Evolutionary conservation across 257 asterid genomes (phyloP).

Genomic region (Osmanthus fragrans): DNA sequence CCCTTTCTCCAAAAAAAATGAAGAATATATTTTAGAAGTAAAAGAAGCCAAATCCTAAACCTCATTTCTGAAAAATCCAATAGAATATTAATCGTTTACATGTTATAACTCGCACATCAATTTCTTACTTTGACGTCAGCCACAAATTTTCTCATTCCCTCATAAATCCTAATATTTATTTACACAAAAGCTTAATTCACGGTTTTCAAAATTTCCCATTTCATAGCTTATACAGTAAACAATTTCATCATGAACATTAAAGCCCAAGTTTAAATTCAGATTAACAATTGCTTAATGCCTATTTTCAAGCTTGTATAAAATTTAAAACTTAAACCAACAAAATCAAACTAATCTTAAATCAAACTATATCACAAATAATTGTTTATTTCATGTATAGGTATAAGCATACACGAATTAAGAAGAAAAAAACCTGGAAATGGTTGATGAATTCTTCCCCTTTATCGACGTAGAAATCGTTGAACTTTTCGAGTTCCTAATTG

Average conservation of each 20-base stretch:
- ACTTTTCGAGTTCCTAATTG: slow-evolving; percentile 70
- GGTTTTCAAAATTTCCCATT: background rate
- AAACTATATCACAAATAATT: background rate
- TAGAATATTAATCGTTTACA: background rate
- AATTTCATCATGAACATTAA: background rate
- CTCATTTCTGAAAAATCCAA: background rate
- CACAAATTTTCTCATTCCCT: background rate
- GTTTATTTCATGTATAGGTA: background rate
- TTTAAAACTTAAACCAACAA: background rate
- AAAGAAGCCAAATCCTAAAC: background rate
- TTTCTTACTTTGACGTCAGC: background rate
- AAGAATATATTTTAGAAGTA: background rate
- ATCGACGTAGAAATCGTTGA: slow-evolving; percentile 94
- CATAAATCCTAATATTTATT: background rate
- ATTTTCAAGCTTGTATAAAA: background rate
- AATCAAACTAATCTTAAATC: background rate
- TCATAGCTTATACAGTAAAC: background rate
- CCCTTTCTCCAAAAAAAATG: background rate
- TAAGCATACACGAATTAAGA: background rate
- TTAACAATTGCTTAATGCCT: background rate
- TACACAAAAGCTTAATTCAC: background rate
- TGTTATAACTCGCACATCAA: background rate
- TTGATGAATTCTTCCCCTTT: slow-evolving; percentile 88
- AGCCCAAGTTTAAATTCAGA: background rate
- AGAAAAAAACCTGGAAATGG: slow-evolving; percentile 64